Evolutionary conservation across 2,329 filamentous ascomycete species (phyloP).

Genomic region (Didymella pinodella): DNA sequence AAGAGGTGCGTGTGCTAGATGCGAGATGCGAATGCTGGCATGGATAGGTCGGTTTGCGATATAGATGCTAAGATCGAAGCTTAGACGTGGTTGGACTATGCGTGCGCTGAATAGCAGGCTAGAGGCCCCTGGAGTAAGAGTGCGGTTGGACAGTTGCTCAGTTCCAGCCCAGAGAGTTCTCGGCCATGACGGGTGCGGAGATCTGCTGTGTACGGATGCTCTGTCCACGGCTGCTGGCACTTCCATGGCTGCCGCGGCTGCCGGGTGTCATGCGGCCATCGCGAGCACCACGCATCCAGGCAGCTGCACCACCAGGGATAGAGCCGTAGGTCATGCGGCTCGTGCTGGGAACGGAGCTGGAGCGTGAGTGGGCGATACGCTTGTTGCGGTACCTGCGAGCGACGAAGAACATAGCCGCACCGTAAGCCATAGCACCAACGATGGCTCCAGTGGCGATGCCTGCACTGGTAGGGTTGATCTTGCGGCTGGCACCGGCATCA

Average conservation of each 20-base stretch:
- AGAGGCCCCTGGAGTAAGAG: neutral
- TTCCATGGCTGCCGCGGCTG: conserved; percentile 51
- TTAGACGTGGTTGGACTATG: conserved; percentile 18
- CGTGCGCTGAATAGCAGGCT: conserved; percentile 24
- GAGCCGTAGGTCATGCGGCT: conserved; percentile 57
- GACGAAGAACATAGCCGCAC: conserved; percentile 92
- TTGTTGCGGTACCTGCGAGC: conserved; percentile 90
- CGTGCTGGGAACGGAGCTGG: conserved; percentile 78
- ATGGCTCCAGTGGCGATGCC: conserved; percentile 80
- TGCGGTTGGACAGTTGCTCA: conserved; percentile 55
- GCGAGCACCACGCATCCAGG: conserved; percentile 58
- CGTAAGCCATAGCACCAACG: conserved; percentile 83
- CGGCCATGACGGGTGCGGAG: conserved; percentile 87
- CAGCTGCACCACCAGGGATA: conserved; percentile 55
- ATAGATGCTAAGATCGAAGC: conserved; percentile 20
- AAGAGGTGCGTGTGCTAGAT: conserved; percentile 24
- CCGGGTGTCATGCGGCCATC: conserved; percentile 51
- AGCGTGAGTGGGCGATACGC: conserved; percentile 77
- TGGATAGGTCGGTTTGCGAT: conserved; percentile 24
- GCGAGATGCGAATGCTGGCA: conserved; percentile 29
- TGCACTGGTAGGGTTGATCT: conserved; percentile 69
- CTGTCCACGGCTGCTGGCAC: conserved; percentile 69
- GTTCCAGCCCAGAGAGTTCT: conserved; percentile 97
- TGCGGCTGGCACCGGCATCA: conserved; percentile 61
- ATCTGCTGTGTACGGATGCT: conserved; percentile 76